A percentile compares a stretch with the other conserved stretches of the same genome.
Conservation (phyloP, 371 early-diverging fungal species). For the Mucor saturninus region DNA sequence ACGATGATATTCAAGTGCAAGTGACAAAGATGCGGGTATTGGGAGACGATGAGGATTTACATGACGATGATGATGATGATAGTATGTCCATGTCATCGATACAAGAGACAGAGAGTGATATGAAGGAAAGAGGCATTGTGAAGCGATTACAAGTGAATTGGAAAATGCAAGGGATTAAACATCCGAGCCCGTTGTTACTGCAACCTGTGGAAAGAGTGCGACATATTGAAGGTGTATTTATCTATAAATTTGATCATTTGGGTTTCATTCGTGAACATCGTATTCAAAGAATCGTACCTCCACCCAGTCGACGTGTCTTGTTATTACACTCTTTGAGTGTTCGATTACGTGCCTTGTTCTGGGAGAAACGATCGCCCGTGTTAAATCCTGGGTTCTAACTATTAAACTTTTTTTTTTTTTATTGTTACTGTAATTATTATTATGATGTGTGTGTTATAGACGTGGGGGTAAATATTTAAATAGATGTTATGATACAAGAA, state of each 20-base stretch:
- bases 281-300: constrained; percentile 64
- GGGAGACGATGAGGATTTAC: constrained; percentile 25
- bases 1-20: constrained; percentile 45
- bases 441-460: too few species aligned
- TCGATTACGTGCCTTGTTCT: constrained; percentile 40
- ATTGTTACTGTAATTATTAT: too few species aligned
- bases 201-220: constrained; percentile 11
- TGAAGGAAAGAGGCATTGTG: constrained; percentile 23
- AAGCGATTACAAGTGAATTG: constrained; percentile 54
- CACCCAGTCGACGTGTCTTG: constrained; percentile 60
- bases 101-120: constrained; percentile 21
- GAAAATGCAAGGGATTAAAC: constrained; percentile 54
- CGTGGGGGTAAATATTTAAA: background rate
- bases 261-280: constrained; percentile 62
- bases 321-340: constrained; percentile 54
- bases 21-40: constrained; percentile 44
- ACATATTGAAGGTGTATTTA: constrained; percentile 57
- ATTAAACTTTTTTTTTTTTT: background rate
- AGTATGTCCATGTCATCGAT: constrained; percentile 14
- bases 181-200: constrained; percentile 32
- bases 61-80: background rate
- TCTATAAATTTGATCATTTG: constrained; percentile 54
- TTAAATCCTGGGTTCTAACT: constrained; percentile 32
- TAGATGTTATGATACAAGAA: too few species aligned
- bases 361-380: constrained; percentile 31